phyloP scores from a whole-genome alignment of 768 basidiomycete species.

The Psilocybe sp. region DNA sequence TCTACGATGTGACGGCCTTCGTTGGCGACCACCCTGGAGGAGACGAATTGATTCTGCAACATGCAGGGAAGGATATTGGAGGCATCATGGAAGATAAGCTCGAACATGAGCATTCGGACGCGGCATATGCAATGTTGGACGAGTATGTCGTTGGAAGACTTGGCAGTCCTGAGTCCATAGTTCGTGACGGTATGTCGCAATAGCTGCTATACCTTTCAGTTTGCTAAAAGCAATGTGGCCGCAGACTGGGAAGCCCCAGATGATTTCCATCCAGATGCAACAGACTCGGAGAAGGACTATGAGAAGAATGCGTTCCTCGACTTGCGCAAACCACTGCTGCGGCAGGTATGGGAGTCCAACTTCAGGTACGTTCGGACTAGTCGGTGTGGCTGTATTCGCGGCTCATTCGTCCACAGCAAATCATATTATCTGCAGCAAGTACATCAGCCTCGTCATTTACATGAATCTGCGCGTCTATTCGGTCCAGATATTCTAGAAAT shows the following conservation, averaged over 20 bases:
- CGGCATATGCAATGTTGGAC: slow-evolving; percentile 88
- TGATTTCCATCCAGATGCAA: slow-evolving; percentile 90
- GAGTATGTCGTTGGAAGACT: slow-evolving; percentile 85
- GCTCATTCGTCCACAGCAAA: slow-evolving; percentile 51
- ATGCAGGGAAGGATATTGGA: slow-evolving; percentile 84
- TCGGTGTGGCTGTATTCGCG: background rate
- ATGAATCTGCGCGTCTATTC: slow-evolving; percentile 84
- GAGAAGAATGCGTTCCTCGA: slow-evolving; percentile 91
- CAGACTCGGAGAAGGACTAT: slow-evolving; percentile 77
- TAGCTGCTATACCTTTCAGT: slow-evolving; percentile 2
- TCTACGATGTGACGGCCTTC: slow-evolving; percentile 89
- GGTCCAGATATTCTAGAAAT: slow-evolving; percentile 73
- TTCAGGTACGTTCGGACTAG: slow-evolving; percentile 60
- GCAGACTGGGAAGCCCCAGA: slow-evolving; percentile 88
- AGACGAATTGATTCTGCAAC: slow-evolving; percentile 81
- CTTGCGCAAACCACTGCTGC: slow-evolving; percentile 76
- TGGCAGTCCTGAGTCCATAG: slow-evolving; percentile 69
- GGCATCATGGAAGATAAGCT: slow-evolving; percentile 74
- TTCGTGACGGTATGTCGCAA: slow-evolving; percentile 67
- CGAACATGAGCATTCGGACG: slow-evolving; percentile 87
- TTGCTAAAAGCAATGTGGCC: background rate
- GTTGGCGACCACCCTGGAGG: slow-evolving; percentile 91
- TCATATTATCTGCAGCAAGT: slow-evolving; percentile 95
- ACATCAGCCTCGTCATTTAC: slow-evolving; percentile 90
- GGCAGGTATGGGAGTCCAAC: slow-evolving; percentile 85